phyloP scores from a whole-genome alignment of 345 rosid species.

The Acer campestre region DNA sequence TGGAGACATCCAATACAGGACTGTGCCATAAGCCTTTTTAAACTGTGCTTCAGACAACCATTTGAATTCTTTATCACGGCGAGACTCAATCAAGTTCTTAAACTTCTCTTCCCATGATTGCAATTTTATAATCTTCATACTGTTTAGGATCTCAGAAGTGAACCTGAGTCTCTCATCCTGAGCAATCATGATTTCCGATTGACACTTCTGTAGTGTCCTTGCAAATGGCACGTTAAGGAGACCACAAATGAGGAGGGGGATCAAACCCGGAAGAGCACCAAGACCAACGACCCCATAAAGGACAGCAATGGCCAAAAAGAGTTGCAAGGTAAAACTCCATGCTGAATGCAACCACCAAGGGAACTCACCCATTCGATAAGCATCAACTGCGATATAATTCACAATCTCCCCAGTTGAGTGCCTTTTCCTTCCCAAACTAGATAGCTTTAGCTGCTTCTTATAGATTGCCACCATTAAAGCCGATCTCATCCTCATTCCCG shows the following conservation, averaged over 20 bases:
- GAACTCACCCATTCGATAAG: constrained; percentile 77
- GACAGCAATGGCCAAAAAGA: constrained; percentile 49
- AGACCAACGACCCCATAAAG: constrained; percentile 61
- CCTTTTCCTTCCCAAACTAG: constrained; percentile 60
- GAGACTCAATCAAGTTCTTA: constrained; percentile 53
- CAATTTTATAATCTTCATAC: constrained; percentile 77
- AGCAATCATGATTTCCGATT: constrained; percentile 60
- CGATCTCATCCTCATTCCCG: constrained; percentile 77
- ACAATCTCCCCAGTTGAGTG: constrained; percentile 80
- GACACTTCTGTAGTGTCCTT: constrained; percentile 55
- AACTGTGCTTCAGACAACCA: constrained; percentile 61
- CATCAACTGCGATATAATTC: constrained; percentile 77
- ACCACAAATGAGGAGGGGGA: constrained; percentile 50
- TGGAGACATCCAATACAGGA: constrained; percentile 76
- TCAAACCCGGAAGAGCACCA: constrained; percentile 60
- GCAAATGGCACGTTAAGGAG: constrained; percentile 66
- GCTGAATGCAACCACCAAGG: constrained; percentile 74
- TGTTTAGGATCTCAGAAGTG: constrained; percentile 68
- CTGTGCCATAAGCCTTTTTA: constrained; percentile 47
- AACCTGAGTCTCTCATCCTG: constrained; percentile 71
- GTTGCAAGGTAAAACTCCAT: constrained; percentile 59
- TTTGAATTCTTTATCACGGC: constrained; percentile 60
- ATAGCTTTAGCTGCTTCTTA: constrained; percentile 64
- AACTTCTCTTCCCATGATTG: constrained; percentile 86
- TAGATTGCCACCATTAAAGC: constrained; percentile 69